Evolutionary conservation across 129 eudicot genomes (phyloP).

Genomic region (Chrysanthemum makinoi): DNA sequence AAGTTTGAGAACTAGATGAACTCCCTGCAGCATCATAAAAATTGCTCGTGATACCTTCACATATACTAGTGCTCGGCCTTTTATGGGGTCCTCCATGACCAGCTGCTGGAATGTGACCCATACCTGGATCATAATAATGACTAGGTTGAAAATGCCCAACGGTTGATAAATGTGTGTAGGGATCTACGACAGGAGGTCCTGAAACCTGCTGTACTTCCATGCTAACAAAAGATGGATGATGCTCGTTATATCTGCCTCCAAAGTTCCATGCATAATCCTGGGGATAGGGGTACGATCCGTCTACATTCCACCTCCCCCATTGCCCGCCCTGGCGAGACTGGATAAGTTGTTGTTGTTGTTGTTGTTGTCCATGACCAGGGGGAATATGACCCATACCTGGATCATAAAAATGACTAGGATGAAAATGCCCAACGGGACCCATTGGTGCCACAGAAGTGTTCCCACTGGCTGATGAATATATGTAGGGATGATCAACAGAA

Average conservation of each 20-base stretch:
- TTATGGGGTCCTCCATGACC: conserved; percentile 23
- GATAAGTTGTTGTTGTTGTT: too few relatives aligned
- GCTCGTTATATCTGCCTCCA: conserved; percentile 23
- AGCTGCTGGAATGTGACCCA: conserved; percentile 15
- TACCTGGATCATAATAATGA: conserved; percentile 14
- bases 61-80: conserved; percentile 23
- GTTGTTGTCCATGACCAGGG: conserved; percentile 3
- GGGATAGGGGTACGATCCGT: too few relatives aligned
- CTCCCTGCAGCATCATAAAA: conserved; percentile 33
- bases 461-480: conserved; percentile 13
- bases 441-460: conserved; percentile 16
- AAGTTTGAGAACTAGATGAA: conserved; percentile 36
- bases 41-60: conserved; percentile 29
- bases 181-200: conserved; percentile 17
- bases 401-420: conserved; percentile 20
- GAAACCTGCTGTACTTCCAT: conserved; percentile 27
- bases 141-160: conserved; percentile 20
- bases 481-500: conserved; percentile 30
- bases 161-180: conserved; percentile 23
- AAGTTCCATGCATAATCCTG: conserved; percentile 16
- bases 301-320: too few relatives aligned
- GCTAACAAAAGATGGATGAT: conserved; percentile 18
- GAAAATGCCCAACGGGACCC: conserved; percentile 13
- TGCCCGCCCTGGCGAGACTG: too few relatives aligned
- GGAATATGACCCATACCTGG: conserved; percentile 9